Conservation (phyloP, 768 basidiomycete genomes). For the Neoboletus subvelutipes region DNA sequence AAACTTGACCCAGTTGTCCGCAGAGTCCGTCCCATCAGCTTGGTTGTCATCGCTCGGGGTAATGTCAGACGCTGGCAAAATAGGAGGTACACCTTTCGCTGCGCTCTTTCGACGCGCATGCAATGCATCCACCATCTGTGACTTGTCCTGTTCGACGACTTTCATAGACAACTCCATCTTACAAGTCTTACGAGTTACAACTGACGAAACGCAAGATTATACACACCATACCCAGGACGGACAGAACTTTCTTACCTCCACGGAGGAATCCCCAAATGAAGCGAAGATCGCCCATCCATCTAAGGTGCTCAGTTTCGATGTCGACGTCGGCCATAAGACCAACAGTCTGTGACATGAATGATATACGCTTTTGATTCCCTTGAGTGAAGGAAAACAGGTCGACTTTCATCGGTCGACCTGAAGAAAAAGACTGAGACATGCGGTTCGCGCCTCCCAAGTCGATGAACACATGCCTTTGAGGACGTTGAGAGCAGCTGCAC, state of each 20-base stretch:
- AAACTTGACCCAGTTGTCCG: slow-evolving; percentile 68
- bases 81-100: slow-evolving; percentile 11
- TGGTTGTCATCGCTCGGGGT: slow-evolving; percentile 11
- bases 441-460: background rate
- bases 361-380: slow-evolving; percentile 57
- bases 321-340: slow-evolving; percentile 88
- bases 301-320: slow-evolving; percentile 76
- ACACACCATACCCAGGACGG: background rate
- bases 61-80: slow-evolving; percentile 13
- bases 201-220: slow-evolving; percentile 33
- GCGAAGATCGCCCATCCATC: slow-evolving; percentile 84
- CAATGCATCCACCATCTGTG: slow-evolving; percentile 59
- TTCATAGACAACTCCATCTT: slow-evolving; percentile 71
- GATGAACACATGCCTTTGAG: slow-evolving; percentile 57
- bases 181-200: slow-evolving; percentile 60
- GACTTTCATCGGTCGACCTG: slow-evolving; percentile 70
- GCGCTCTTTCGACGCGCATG: slow-evolving; percentile 36
- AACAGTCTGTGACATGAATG: slow-evolving; percentile 81
- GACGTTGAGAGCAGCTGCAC: slow-evolving; percentile 69
- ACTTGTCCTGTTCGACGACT: slow-evolving; percentile 67
- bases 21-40: slow-evolving; percentile 31
- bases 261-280: slow-evolving; percentile 72
- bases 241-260: slow-evolving; percentile 47
- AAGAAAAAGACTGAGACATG: background rate
- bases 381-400: slow-evolving; percentile 81